A percentile compares a stretch with the other conserved stretches of the same genome.
Conservation (phyloP, 768 basidiomycete genomes). For the Mycena indigotica region DNA sequence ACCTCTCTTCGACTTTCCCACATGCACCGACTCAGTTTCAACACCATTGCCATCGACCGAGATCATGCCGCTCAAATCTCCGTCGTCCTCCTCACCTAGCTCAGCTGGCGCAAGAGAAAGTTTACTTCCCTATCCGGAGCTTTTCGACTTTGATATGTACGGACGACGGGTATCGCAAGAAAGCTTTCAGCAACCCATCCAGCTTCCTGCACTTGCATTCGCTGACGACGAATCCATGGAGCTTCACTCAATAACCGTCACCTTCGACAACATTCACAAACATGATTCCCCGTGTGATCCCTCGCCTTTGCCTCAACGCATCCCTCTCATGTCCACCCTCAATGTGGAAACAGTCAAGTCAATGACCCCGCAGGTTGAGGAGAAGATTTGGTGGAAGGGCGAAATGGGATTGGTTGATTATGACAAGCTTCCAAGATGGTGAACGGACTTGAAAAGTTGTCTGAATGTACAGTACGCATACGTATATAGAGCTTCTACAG, state of each 20-base stretch:
- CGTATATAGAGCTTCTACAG: neutral
- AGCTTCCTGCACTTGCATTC: slow-evolving; percentile 7
- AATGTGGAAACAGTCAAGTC: slow-evolving; percentile 5
- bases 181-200: slow-evolving; percentile 10
- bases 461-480: slow-evolving; percentile 1
- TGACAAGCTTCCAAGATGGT: slow-evolving; percentile 18
- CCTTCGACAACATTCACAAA: slow-evolving; percentile 11
- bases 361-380: neutral
- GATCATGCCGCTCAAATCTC: neutral
- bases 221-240: slow-evolving; percentile 1
- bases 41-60: slow-evolving; percentile 11
- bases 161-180: slow-evolving; percentile 19
- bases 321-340: slow-evolving; percentile 14
- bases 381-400: slow-evolving; percentile 1
- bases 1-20: slow-evolving; percentile 22
- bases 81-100: neutral
- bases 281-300: neutral
- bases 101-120: slow-evolving; percentile 1
- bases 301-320: slow-evolving; percentile 9
- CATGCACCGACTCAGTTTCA: slow-evolving; percentile 7
- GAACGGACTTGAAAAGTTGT: slow-evolving; percentile 16
- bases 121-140: slow-evolving; percentile 23
- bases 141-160: slow-evolving; percentile 28
- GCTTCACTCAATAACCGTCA: slow-evolving; percentile 8
- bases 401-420: slow-evolving; percentile 10